phyloP scores from a whole-genome alignment of 345 rosid genomes.

The Eucalyptus regnans region DNA sequence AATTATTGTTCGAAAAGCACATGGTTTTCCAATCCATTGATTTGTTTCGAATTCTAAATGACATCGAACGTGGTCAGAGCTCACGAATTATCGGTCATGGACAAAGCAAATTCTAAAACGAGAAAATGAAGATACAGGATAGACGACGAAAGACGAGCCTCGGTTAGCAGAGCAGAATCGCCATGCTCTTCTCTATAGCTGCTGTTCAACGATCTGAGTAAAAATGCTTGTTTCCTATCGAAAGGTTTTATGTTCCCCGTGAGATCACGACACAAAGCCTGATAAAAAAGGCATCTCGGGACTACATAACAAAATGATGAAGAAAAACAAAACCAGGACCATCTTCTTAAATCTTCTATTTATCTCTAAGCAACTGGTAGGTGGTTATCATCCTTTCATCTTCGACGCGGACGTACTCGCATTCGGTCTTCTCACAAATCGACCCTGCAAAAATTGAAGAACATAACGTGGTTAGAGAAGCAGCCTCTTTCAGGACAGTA shows the following conservation, averaged over 20 bases:
- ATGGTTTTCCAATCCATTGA: not conserved
- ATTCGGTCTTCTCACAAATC: conserved; percentile 41
- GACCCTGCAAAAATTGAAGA: conserved; percentile 20
- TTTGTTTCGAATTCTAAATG: not conserved
- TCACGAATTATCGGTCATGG: not conserved
- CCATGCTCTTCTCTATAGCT: not conserved
- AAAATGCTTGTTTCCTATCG: not conserved
- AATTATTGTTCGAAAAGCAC: not conserved
- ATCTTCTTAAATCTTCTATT: not conserved
- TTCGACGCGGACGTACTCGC: not conserved
- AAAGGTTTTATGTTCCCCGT: not conserved
- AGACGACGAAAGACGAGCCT: not conserved
- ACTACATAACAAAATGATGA: not conserved
- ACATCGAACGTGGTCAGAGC: not conserved
- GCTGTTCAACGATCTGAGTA: not conserved
- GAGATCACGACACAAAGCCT: not conserved
- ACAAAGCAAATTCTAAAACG: not conserved
- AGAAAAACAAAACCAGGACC: not conserved
- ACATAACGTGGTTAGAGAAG: not conserved
- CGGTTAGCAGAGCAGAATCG: not conserved
- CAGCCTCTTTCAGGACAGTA: not conserved
- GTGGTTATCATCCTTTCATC: conserved; percentile 3
- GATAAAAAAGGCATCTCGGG: not conserved
- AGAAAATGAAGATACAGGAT: not conserved
- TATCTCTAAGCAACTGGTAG: not conserved